Conservation (phyloP, 192 early-diverging fungal genomes). For the Coemansia sp. region DNA sequence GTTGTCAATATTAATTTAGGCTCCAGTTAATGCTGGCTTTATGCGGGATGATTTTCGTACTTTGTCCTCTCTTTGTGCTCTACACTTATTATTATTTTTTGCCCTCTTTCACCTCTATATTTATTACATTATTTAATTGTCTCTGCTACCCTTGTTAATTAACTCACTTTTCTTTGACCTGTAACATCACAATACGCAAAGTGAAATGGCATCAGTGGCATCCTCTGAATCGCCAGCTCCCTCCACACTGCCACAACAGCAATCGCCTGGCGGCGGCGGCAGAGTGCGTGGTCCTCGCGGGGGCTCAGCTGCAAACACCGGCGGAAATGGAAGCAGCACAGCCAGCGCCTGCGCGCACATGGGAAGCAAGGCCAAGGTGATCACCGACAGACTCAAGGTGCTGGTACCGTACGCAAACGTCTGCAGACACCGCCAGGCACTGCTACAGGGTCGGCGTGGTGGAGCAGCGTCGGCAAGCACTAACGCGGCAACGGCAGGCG, state of each 20-base stretch:
- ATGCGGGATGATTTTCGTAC: too few species aligned
- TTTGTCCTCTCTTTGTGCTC: too few species aligned
- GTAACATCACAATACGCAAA: not conserved
- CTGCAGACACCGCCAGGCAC: constrained; percentile 48
- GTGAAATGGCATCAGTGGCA: constrained; percentile 7
- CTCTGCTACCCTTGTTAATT: too few species aligned
- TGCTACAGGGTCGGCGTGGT: constrained; percentile 50
- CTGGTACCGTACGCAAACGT: constrained; percentile 51
- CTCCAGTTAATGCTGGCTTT: too few species aligned
- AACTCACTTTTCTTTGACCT: not conserved
- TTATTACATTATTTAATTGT: too few species aligned
- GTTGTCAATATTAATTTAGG: too few species aligned
- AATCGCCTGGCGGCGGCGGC: not conserved
- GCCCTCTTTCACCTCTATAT: not conserved
- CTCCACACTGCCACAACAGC: not conserved
- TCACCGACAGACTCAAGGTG: constrained; percentile 50
- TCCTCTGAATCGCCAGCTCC: constrained; percentile 4
- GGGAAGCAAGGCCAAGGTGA: constrained; percentile 26
- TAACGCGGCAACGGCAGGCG: constrained; percentile 9
- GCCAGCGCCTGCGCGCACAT: constrained; percentile 44
- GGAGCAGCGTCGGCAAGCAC: constrained; percentile 5
- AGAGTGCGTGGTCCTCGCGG: not conserved
- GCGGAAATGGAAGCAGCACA: not conserved
- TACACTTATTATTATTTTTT: not conserved
- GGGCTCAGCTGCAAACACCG: not conserved